These are phyloP conservation scores for Polytolypa hystricis DNA, from an alignment of 2,329 filamentous ascomycete genomes.

Conservation along the genomic window DNA sequence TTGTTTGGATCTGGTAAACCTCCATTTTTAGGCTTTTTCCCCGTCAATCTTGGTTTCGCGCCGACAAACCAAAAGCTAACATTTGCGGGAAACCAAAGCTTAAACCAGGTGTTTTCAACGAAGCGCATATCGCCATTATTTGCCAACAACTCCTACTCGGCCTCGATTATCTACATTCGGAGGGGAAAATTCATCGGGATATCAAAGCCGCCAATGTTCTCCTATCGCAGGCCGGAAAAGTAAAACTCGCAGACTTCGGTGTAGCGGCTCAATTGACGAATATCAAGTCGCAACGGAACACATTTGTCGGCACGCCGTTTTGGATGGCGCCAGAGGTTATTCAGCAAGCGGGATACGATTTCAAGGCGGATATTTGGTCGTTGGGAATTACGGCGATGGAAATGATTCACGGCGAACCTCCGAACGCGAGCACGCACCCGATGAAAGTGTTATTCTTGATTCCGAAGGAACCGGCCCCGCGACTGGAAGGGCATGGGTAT, in stretches of 20 bases:
- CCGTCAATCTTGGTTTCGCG: constrained; percentile 9
- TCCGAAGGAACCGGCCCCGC: constrained; percentile 74
- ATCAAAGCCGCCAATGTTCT: constrained; percentile 95
- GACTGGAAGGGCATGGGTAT: constrained; percentile 68
- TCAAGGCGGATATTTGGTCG: constrained; percentile 90
- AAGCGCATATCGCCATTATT: constrained; percentile 86
- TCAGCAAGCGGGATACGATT: constrained; percentile 71
- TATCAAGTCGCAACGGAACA: constrained; percentile 94
- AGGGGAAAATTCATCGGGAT: constrained; percentile 92
- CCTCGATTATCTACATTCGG: constrained; percentile 82
- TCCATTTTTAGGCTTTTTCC: constrained; percentile 1
- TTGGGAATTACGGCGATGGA: constrained; percentile 87
- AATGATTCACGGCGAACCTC: constrained; percentile 79
- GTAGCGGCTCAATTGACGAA: constrained; percentile 94
- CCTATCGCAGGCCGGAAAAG: constrained; percentile 79
- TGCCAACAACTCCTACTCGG: constrained; percentile 83
- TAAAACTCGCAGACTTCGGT: constrained; percentile 94
- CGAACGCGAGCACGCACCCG: constrained; percentile 71
- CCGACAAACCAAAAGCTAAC: background rate
- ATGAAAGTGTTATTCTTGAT: constrained; percentile 93
- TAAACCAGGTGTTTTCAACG: constrained; percentile 79
- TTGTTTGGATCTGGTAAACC: constrained; percentile 73
- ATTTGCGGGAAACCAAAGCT: constrained; percentile 42
- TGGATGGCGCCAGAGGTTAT: constrained; percentile 97
- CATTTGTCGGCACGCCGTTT: constrained; percentile 92